A percentile compares a stretch with the other conserved stretches of the same genome.
phyloP scores from a whole-genome alignment of 768 basidiomycete genomes.

The Jaapia argillacea region DNA sequence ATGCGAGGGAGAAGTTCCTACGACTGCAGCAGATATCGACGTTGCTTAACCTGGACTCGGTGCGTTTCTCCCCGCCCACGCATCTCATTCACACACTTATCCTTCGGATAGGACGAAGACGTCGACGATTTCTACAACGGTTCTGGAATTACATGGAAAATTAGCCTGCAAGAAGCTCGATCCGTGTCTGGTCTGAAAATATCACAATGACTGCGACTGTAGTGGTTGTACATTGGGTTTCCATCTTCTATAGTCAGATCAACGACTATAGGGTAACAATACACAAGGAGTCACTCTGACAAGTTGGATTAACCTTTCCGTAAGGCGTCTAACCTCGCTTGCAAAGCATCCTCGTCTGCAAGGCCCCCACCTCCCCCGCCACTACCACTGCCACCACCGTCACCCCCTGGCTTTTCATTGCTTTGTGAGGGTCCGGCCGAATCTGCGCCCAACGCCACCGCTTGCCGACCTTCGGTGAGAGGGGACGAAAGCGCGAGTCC shows the following conservation, averaged over 20 bases:
- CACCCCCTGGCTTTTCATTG: constrained; percentile 17
- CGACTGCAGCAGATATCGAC: constrained; percentile 91
- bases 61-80: constrained; percentile 24
- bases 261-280: not conserved
- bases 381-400: constrained; percentile 26
- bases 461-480: constrained; percentile 54
- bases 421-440: constrained; percentile 26
- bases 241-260: not conserved
- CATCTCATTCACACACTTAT: constrained; percentile 3
- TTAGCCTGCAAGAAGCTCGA: constrained; percentile 70
- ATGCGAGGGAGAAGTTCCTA: constrained; percentile 85
- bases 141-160: constrained; percentile 85
- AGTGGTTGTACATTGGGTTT: not conserved
- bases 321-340: constrained; percentile 87
- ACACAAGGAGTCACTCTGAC: too few relatives aligned
- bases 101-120: constrained; percentile 67
- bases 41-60: constrained; percentile 78
- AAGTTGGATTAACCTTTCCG: constrained; percentile 49
- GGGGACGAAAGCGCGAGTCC: constrained; percentile 54
- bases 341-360: constrained; percentile 87
- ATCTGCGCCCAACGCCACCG: constrained; percentile 79
- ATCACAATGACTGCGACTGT: constrained; percentile 7
- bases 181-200: constrained; percentile 51
- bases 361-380: constrained; percentile 27
- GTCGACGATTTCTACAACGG: constrained; percentile 91